Evolutionary conservation across 2,329 filamentous ascomycete species (phyloP).

Genomic region (Xylaria sp.): DNA sequence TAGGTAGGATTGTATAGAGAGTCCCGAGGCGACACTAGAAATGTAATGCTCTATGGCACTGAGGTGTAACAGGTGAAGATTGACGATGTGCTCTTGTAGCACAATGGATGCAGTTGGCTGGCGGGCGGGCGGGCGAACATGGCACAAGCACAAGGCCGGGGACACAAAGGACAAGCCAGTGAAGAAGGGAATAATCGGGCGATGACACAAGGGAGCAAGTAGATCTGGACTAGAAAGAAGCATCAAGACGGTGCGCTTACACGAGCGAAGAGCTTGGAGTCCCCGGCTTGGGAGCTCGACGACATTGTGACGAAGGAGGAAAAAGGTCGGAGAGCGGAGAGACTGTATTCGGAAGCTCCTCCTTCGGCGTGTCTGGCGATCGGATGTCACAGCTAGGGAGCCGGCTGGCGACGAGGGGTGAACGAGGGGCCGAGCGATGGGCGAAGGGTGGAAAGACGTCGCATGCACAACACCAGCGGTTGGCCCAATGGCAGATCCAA

Average conservation of each 20-base stretch:
- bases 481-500: slow-evolving; percentile 37
- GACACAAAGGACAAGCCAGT: neutral
- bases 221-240: neutral
- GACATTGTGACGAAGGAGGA: slow-evolving; percentile 54
- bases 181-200: slow-evolving; percentile 9
- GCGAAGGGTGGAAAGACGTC: slow-evolving; percentile 23
- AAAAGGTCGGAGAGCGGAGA: slow-evolving; percentile 26
- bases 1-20: neutral
- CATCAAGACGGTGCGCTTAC: slow-evolving; percentile 60
- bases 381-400: slow-evolving; percentile 24
- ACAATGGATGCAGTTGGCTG: neutral
- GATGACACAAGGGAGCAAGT: slow-evolving; percentile 8
- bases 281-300: slow-evolving; percentile 71
- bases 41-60: slow-evolving; percentile 5
- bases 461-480: slow-evolving; percentile 30
- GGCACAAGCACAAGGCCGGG: neutral
- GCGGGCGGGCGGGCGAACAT: neutral
- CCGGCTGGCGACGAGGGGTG: slow-evolving; percentile 18
- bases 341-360: slow-evolving; percentile 32
- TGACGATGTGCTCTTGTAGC: neutral
- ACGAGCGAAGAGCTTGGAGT: slow-evolving; percentile 99
- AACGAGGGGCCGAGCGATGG: slow-evolving; percentile 7
- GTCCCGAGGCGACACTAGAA: neutral
- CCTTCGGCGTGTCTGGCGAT: slow-evolving; percentile 26
- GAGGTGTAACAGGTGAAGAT: neutral